Conservation (phyloP, 352 stramenopile species). For the Ochromonadaceae sp. region DNA sequence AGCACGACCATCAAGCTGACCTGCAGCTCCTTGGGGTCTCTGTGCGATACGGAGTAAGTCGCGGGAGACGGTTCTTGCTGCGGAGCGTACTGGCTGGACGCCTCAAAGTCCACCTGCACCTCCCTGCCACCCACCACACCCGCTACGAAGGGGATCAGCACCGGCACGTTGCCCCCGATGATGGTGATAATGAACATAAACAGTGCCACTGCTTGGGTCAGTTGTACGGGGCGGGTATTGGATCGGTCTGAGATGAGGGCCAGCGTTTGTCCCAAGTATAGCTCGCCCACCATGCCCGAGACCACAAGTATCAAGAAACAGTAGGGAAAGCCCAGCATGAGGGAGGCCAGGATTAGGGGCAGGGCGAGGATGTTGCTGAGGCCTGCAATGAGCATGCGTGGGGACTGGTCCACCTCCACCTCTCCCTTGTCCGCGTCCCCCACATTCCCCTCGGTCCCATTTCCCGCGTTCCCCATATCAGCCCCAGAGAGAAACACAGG, state of each 20-base stretch:
- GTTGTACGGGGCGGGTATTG: too few relatives aligned
- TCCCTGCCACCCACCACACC: not conserved
- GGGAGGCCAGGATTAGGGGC: not conserved
- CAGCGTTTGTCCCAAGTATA: slow-evolving; percentile 1
- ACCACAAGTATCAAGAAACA: slow-evolving; percentile 11
- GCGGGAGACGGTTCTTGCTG: not conserved
- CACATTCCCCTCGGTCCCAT: too few relatives aligned
- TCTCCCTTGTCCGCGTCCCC: too few relatives aligned
- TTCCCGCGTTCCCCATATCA: too few relatives aligned
- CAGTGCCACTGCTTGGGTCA: not conserved
- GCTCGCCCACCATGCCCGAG: slow-evolving; percentile 7
- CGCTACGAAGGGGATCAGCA: not conserved
- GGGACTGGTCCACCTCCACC: too few relatives aligned
- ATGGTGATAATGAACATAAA: slow-evolving; percentile 15
- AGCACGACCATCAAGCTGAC: not conserved
- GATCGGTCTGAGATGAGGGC: not conserved
- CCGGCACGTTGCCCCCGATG: slow-evolving; percentile 1
- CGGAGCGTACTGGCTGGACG: not conserved
- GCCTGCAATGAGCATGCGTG: not conserved
- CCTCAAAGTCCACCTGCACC: not conserved
- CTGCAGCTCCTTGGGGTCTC: not conserved
- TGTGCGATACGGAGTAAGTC: not conserved
- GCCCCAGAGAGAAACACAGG: too few relatives aligned
- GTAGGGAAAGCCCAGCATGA: not conserved
- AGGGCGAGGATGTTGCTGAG: not conserved